Percentiles rank a stretch among this genome's conserved stretches.
phyloP scores from a whole-genome alignment of 1,284 basidiomycete species.

The Sporisorium reilianum region DNA sequence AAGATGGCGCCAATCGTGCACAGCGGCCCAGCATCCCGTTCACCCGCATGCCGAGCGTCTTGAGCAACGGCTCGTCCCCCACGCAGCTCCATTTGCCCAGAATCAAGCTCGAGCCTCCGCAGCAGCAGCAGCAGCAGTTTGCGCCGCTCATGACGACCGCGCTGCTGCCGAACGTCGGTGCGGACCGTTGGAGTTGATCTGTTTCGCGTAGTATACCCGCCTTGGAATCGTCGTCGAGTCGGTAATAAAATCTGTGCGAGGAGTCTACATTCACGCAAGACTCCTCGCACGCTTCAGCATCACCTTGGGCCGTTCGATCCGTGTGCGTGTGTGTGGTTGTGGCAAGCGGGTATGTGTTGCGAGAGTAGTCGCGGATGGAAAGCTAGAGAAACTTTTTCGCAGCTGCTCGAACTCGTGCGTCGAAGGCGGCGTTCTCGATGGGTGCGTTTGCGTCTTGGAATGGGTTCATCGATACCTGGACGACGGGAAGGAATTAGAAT shows the following conservation, averaged over 20 bases:
- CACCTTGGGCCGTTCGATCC: not conserved
- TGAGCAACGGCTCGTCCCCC: not conserved
- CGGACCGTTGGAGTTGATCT: not conserved
- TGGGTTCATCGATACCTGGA: conserved; percentile 61
- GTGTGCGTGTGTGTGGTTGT: not conserved
- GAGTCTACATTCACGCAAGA: conserved; percentile 21
- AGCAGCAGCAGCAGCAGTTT: not conserved
- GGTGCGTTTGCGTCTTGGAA: conserved; percentile 63
- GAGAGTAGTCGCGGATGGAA: not conserved
- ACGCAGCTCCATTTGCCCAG: not conserved
- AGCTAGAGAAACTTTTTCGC: conserved; percentile 60
- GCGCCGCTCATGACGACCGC: not conserved
- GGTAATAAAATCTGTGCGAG: not conserved
- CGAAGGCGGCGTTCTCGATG: conserved; percentile 58
- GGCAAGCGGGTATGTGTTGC: conserved; percentile 4
- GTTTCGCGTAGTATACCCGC: no score
- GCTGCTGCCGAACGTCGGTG: not conserved
- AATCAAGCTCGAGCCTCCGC: not conserved
- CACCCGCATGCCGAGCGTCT: not conserved
- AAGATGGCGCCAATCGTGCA: not conserved
- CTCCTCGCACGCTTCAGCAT: not conserved
- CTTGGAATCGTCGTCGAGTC: not conserved
- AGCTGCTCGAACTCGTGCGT: conserved; percentile 55
- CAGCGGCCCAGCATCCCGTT: not conserved
- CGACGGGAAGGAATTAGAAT: not conserved